phyloP scores from a whole-genome alignment of 2,329 filamentous ascomycete species.

The Penicillium brevicompactum region DNA sequence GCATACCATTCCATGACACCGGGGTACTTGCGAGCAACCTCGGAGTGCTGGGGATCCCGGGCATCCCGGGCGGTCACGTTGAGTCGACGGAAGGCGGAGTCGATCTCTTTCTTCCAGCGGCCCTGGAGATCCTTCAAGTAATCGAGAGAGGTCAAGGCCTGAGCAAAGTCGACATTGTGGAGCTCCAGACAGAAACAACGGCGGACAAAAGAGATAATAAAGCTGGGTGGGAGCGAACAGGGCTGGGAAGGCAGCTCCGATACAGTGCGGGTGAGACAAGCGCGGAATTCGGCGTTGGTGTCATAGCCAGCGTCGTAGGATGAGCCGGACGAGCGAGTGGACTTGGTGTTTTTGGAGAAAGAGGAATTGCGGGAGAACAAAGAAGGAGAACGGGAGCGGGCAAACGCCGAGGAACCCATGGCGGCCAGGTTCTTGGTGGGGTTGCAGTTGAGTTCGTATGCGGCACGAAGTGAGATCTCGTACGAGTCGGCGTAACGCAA shows the following conservation, averaged over 20 bases:
- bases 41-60: slow-evolving; percentile 45
- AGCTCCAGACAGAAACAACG: slow-evolving; percentile 61
- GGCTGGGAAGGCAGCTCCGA: slow-evolving; percentile 61
- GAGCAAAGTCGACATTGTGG: slow-evolving; percentile 64
- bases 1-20: slow-evolving; percentile 59
- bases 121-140: slow-evolving; percentile 66
- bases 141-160: slow-evolving; percentile 66
- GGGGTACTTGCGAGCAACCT: slow-evolving; percentile 54
- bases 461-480: slow-evolving; percentile 67
- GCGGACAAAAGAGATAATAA: slow-evolving; percentile 64
- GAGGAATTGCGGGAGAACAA: slow-evolving; percentile 39
- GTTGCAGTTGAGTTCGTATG: slow-evolving; percentile 67
- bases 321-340: slow-evolving; percentile 22
- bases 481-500: slow-evolving; percentile 64
- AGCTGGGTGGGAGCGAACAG: slow-evolving; percentile 63
- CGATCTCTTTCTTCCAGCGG: slow-evolving; percentile 60
- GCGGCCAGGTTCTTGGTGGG: slow-evolving; percentile 42
- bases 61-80: slow-evolving; percentile 54
- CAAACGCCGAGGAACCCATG: slow-evolving; percentile 20
- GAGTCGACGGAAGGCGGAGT: slow-evolving; percentile 56
- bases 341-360: slow-evolving; percentile 32
- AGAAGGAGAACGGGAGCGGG: slow-evolving; percentile 30
- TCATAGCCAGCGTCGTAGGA: slow-evolving; percentile 25
- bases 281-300: slow-evolving; percentile 46
- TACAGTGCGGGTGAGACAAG: slow-evolving; percentile 53